These are phyloP conservation scores for Blastobotrys attinorum DNA, from an alignment of 805 yeast genomes.

Conservation along the genomic window DNA sequence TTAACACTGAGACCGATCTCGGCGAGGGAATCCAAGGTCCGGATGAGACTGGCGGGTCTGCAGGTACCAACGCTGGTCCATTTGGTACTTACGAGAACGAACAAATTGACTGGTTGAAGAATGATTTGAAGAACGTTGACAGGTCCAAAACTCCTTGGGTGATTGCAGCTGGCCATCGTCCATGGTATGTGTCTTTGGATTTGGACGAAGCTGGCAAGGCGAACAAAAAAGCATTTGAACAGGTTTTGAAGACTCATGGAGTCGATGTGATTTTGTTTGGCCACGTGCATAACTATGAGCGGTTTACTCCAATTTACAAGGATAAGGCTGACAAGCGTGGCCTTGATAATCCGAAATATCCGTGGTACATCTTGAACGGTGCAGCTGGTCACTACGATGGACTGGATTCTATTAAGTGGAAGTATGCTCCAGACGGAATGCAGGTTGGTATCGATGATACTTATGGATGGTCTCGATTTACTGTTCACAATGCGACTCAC, in stretches of 20 bases:
- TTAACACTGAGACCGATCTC: slow-evolving; percentile 27
- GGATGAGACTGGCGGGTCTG: slow-evolving; percentile 12
- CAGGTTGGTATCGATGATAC: too few species aligned
- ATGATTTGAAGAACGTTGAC: slow-evolving; percentile 24
- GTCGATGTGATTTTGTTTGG: slow-evolving; percentile 23
- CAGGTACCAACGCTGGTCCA: slow-evolving; percentile 18
- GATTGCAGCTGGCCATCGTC: slow-evolving; percentile 24
- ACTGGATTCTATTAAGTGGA: slow-evolving; percentile 10
- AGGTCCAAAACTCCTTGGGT: slow-evolving; percentile 25
- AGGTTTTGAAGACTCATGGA: slow-evolving; percentile 13
- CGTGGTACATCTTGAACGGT: slow-evolving; percentile 28
- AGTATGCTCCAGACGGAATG: neutral
- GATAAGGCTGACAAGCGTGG: slow-evolving; percentile 24
- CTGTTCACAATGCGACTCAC: slow-evolving; percentile 27
- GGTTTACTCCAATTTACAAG: slow-evolving; percentile 17
- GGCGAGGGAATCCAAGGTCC: slow-evolving; percentile 13
- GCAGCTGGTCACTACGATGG: slow-evolving; percentile 28
- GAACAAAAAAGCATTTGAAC: slow-evolving; percentile 19
- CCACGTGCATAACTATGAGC: slow-evolving; percentile 22
- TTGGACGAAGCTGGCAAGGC: slow-evolving; percentile 16
- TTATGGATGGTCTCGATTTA: slow-evolving; percentile 25
- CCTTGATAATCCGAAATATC: slow-evolving; percentile 24
- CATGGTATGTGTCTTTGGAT: slow-evolving; percentile 30
- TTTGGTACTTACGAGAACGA: slow-evolving; percentile 8
- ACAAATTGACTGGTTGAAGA: slow-evolving; percentile 25